Evolutionary conservation across 177 flowering plant species (phyloP), one percentile per base, ranked within the genome.

Genomic region (Tripterygium wilfordii): DNA sequence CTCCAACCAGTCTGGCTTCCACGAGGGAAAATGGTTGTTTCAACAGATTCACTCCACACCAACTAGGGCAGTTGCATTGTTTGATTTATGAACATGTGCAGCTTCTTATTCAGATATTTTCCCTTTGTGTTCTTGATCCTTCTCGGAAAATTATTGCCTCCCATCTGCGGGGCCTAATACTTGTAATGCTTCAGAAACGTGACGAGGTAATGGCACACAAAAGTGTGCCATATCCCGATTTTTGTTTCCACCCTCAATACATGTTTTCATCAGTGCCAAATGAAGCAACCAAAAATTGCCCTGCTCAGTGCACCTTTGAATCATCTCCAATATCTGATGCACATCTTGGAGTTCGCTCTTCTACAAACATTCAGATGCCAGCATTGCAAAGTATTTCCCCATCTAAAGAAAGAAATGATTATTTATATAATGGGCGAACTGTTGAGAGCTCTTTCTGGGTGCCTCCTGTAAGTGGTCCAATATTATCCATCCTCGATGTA

Each of bases 21-120:
- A 15, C 71, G 45, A 47, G 46, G 24, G 65, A 58, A 38, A 60
- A 61, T 52, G 69, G 59, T 48, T 36, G 39, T 10, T 15, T 63
- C 15, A 73, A 60, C 55, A 86, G 85, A 21, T 92, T 92, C 45
- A 70, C 80, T 49, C 75, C 78, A 8, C 72, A 77, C 56, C 99
- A 94, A 56, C 70, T 89, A 30, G 96, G 92, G 38, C 89, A 94
- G 60, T 70, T 94, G 68, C 68, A 87, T 59, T 72, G 83, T 71
- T 64, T 94, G 58, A 74, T 89, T 49, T 76, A 89, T 54, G 99
- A 94, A 70, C 97, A 94, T 58, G 75, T 81, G 32, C 99, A 94
- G 51, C 92, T 94, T 54, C 90, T 90, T 56, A 67, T 90, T 69
- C 99, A 94, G 70, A 71, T 83, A 20, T 81, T 70, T 65, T 78